Percentiles rank a stretch among this genome's conserved stretches.
Conservation (phyloP, 306 rosid genomes). For the Lathyrus aphaca region DNA sequence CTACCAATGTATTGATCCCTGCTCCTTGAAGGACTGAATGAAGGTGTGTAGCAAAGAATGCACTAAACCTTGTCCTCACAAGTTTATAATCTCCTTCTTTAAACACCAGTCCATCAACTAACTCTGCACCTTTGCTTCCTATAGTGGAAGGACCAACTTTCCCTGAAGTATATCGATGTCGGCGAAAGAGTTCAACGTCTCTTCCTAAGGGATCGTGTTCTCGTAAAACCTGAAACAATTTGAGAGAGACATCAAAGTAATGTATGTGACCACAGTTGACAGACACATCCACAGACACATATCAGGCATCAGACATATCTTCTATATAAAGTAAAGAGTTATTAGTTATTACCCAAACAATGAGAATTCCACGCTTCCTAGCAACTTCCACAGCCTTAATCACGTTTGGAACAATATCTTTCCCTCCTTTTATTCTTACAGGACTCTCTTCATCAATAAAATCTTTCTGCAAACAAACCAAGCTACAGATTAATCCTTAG, state of each 20-base stretch:
- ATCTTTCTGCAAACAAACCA: slow-evolving; percentile 60
- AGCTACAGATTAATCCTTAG: slow-evolving; percentile 12
- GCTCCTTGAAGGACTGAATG: slow-evolving; percentile 69
- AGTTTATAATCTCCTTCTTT: slow-evolving; percentile 84
- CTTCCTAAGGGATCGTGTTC: slow-evolving; percentile 85
- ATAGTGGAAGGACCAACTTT: slow-evolving; percentile 57
- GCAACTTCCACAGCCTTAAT: slow-evolving; percentile 66
- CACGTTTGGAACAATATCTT: slow-evolving; percentile 71
- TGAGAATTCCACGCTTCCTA: slow-evolving; percentile 66
- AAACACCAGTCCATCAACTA: slow-evolving; percentile 73
- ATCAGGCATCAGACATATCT: neutral
- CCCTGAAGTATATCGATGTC: slow-evolving; percentile 57
- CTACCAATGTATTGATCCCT: slow-evolving; percentile 63
- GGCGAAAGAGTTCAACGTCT: slow-evolving; percentile 84
- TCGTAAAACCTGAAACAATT: slow-evolving; percentile 64
- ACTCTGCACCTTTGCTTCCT: slow-evolving; percentile 73
- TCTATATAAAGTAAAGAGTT: neutral
- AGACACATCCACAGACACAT: neutral
- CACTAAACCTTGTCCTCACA: slow-evolving; percentile 88
- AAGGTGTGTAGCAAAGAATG: slow-evolving; percentile 81
- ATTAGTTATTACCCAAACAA: slow-evolving; percentile 67
- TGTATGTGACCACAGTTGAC: neutral
- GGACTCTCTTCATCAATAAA: slow-evolving; percentile 60
- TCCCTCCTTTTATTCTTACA: slow-evolving; percentile 64
- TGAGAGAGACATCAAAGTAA: neutral